Conservation (phyloP, 2,329 filamentous ascomycete genomes). For the Xylaria hypoxylon region DNA sequence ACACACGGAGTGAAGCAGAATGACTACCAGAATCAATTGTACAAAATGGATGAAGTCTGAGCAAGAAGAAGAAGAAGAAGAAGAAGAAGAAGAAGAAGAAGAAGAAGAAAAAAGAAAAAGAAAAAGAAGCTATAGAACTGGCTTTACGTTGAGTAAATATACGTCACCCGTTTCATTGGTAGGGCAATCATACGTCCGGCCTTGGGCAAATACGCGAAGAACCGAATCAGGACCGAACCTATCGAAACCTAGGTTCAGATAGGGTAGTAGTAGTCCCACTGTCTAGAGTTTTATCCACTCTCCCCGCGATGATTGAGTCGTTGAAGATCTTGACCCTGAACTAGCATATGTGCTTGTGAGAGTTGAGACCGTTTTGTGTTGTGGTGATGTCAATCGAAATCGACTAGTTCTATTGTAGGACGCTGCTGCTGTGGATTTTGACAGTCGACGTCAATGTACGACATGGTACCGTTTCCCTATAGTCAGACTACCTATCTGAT, state of each 20-base stretch:
- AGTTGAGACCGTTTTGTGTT: background rate
- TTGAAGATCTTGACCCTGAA: background rate
- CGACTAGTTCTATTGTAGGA: background rate
- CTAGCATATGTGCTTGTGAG: background rate
- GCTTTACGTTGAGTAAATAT: constrained; percentile 19
- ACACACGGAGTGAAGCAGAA: constrained; percentile 26
- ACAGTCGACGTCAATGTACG: background rate
- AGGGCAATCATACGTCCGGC: constrained; percentile 28
- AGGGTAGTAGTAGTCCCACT: constrained; percentile 29
- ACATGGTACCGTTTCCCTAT: constrained; percentile 1
- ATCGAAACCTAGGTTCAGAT: constrained; percentile 19
- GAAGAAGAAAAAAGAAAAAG: constrained; percentile 13
- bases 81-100: constrained; percentile 9
- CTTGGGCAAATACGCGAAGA: constrained; percentile 17
- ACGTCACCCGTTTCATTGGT: constrained; percentile 17
- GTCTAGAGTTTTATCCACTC: constrained; percentile 23
- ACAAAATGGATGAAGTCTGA: background rate
- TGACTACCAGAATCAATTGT: constrained; percentile 31
- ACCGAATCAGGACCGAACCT: constrained; percentile 33
- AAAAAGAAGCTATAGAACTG: constrained; percentile 17
- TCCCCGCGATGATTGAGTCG: constrained; percentile 14
- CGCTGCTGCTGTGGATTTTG: background rate
- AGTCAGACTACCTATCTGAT: background rate
- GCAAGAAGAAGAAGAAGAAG: constrained; percentile 11
- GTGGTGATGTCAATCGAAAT: background rate